phyloP scores from a whole-genome alignment of 2,329 filamentous ascomycete genomes.

The Trichoderma koningii region DNA sequence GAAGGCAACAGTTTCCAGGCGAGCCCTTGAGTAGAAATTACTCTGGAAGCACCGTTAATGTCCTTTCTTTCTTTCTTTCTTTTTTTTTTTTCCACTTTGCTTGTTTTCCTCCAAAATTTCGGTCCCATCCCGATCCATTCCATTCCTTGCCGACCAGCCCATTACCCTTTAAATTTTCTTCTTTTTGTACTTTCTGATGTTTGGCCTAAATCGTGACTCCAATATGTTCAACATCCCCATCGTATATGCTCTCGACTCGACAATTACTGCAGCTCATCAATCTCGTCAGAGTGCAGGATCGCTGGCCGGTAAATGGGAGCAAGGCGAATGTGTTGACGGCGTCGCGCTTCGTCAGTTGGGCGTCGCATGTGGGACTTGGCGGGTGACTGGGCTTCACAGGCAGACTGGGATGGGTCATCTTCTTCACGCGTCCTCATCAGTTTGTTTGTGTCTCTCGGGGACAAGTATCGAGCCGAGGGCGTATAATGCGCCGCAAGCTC shows the following conservation, averaged over 20 bases:
- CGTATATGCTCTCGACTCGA: neutral
- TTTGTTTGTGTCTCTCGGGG: slow-evolving; percentile 38
- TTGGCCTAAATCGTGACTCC: neutral
- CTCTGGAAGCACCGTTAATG: slow-evolving; percentile 1
- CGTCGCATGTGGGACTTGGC: slow-evolving; percentile 22
- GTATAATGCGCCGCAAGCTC: slow-evolving; percentile 36
- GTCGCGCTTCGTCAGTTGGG: slow-evolving; percentile 30
- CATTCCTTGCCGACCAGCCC: no score
- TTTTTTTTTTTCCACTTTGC: neutral
- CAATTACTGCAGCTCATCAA: slow-evolving; percentile 42
- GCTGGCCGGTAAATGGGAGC: slow-evolving; percentile 34
- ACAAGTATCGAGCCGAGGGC: slow-evolving; percentile 29
- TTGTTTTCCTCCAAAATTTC: no score
- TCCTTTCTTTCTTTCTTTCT: neutral
- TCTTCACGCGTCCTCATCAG: slow-evolving; percentile 28
- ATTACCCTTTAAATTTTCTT: no score
- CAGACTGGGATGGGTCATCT: slow-evolving; percentile 11
- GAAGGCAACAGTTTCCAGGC: slow-evolving; percentile 16
- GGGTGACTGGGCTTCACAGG: slow-evolving; percentile 17
- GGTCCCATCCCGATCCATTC: no score
- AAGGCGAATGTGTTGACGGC: slow-evolving; percentile 35
- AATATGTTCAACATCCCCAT: neutral
- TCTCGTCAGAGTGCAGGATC: slow-evolving; percentile 34
- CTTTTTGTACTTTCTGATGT: neutral
- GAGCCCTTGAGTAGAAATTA: slow-evolving; percentile 13